A percentile compares a stretch with the other conserved stretches of the same genome.
Evolutionary conservation across 2,329 filamentous ascomycete species (phyloP).

Genomic region (Colletotrichum costaricense): DNA sequence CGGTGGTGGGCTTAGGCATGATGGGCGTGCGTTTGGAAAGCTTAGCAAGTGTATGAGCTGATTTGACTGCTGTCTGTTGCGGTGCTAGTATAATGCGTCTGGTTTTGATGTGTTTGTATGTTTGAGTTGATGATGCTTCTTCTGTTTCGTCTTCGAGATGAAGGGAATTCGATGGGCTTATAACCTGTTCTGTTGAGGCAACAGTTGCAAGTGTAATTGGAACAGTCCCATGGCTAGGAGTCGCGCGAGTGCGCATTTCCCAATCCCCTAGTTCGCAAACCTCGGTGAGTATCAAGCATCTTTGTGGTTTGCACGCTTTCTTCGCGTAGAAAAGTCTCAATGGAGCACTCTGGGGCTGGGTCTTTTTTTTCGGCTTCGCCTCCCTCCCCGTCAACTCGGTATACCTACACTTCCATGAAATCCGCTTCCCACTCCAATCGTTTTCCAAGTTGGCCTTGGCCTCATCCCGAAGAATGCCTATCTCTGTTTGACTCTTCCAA

Average conservation of each 20-base stretch:
- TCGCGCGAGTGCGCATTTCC: slow-evolving; percentile 1
- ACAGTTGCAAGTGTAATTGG: not conserved
- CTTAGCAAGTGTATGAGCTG: not conserved
- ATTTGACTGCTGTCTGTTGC: not conserved
- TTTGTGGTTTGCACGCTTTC: not conserved
- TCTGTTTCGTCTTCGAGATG: not conserved
- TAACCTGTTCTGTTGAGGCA: not conserved
- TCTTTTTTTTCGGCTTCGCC: not conserved
- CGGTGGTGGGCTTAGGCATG: not conserved
- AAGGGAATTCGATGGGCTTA: not conserved
- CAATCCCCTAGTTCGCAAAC: not conserved
- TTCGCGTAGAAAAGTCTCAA: not conserved
- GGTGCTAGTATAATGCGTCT: too few relatives aligned
- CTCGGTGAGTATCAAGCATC: not conserved
- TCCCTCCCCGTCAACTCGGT: not conserved
- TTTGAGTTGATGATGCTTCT: not conserved
- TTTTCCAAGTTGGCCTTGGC: not conserved
- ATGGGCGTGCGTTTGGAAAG: not conserved
- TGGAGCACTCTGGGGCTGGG: not conserved
- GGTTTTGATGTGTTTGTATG: not conserved
- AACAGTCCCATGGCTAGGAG: not conserved
- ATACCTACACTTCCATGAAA: not conserved
- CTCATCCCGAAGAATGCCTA: not conserved
- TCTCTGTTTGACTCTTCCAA: not conserved
- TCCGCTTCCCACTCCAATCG: not conserved